Conservation (phyloP, 2,329 filamentous ascomycete genomes). For the Trichoderma guizhouense region DNA sequence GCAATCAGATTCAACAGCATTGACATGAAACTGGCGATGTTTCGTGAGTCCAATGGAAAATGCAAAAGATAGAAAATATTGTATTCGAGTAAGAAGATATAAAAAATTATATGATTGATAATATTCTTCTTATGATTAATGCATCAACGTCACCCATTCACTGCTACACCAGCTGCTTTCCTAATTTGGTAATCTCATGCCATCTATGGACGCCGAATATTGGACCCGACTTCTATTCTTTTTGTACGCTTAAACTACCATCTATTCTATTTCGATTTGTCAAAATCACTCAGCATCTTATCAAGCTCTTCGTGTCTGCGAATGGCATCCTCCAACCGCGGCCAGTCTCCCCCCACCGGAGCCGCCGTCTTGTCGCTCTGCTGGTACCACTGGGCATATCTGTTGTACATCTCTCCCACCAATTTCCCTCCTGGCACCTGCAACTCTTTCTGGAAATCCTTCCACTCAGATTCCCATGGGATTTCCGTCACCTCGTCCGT, state of each 20-base stretch:
- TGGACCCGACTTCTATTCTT: not conserved
- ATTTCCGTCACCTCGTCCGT: not conserved
- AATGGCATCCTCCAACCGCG: not conserved
- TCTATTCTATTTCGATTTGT: not conserved
- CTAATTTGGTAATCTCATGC: not conserved
- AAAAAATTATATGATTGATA: not conserved
- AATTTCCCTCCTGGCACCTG: not conserved
- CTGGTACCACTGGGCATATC: conserved; percentile 7
- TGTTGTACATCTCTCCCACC: conserved; percentile 5
- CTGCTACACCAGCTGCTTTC: not conserved
- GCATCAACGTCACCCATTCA: not conserved
- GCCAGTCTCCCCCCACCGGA: not conserved
- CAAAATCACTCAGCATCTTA: not conserved
- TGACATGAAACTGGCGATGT: not conserved
- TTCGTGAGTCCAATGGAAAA: not conserved
- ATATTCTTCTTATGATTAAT: not conserved
- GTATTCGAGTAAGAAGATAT: not conserved
- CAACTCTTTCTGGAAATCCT: not conserved
- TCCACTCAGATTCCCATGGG: conserved; percentile 4
- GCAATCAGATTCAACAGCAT: not conserved
- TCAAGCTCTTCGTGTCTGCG: conserved; percentile 5
- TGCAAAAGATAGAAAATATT: not conserved
- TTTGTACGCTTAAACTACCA: not conserved
- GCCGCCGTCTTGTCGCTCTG: not conserved
- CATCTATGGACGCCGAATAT: not conserved